These are phyloP conservation scores for Cylindrotheca closterium DNA, from an alignment of 108 stramenopile species.

Conservation along the genomic window DNA sequence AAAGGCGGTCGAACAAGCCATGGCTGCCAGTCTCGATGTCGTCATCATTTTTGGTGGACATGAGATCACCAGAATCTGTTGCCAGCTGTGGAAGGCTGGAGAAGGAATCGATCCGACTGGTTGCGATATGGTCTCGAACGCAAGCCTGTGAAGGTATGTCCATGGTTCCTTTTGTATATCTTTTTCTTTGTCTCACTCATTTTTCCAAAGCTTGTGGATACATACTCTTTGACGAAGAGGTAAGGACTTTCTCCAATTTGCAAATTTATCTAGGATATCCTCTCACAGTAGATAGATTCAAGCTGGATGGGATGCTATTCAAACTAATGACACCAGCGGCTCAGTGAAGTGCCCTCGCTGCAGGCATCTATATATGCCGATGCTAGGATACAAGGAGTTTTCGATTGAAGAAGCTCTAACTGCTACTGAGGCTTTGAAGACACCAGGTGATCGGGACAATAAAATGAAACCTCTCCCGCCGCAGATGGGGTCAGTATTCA, in stretches of 20 bases:
- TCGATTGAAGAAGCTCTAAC: constrained; percentile 36
- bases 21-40: constrained; percentile 77
- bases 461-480: constrained; percentile 45
- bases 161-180: not conserved
- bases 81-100: not conserved
- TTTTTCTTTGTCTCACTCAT: not conserved
- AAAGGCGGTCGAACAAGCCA: constrained; percentile 14
- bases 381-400: constrained; percentile 61
- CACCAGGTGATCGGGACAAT: not conserved
- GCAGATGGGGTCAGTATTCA: constrained; percentile 41
- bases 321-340: constrained; percentile 38
- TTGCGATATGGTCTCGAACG: constrained; percentile 80
- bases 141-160: constrained; percentile 48
- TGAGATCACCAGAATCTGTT: no score
- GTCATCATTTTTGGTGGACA: constrained; percentile 70
- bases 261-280: not conserved
- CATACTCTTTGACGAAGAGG: constrained; percentile 84
- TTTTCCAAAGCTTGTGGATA: constrained; percentile 48
- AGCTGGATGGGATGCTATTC: constrained; percentile 74
- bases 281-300: constrained; percentile 29
- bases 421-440: not conserved
- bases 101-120: constrained; percentile 28
- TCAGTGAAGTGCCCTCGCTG: constrained; percentile 74
- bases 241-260: not conserved
- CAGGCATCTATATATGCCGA: constrained; percentile 45